Evolutionary conservation across 164 flowering plant genomes (phyloP), one percentile per base, ranked within the genome.

Genomic region (Litsea cubeba): DNA sequence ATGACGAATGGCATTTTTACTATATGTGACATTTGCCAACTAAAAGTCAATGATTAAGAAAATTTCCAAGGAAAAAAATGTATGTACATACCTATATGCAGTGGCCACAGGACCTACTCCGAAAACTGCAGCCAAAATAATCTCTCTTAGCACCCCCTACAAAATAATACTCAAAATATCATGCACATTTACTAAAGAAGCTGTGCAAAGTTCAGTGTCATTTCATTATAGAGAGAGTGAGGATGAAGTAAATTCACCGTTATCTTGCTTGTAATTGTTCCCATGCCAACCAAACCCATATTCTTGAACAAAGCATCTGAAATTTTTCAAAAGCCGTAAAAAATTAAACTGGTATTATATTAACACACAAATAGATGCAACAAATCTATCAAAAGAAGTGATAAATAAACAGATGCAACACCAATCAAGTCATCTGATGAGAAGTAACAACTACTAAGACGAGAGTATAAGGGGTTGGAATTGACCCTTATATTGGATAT

Each of bases 21-120:
- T 30, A 3, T 30, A 30, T 30, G 32, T 3, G 32, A 30, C 32
- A 30, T 3, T 30, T 30, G 32, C 32, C 32, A 30, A 30, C 32
- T 30, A 30, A 30, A 30, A 30, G 32, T 30, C 32, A 30, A 30
- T 30, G 32, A 30, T 5, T 22, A 20, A 23, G 65, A 20, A 15
- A 62, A 62, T 22, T 62, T 23, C 22, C 24, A 26, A 12, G 50
- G 50, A 11, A 17, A 3, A 17, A 2, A 60, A 63, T 28, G 32
- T 7, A 2, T 18, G 5, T 49, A 65, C 20, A 70, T 77, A 82
- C 84, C 71, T 74, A 69, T 71, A 82, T 28, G 80, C 81, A 60
- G 80, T 74, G 50, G 73, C 76, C 32, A 79, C 84, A 4, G 84
- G 84, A 17, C 84, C 84, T 12, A 79, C 70, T 8, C 84, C 84